Evolutionary conservation across 768 basidiomycete genomes (phyloP), one percentile per base, ranked within the genome.

Genomic region (Pleurotus pulmonarius): DNA sequence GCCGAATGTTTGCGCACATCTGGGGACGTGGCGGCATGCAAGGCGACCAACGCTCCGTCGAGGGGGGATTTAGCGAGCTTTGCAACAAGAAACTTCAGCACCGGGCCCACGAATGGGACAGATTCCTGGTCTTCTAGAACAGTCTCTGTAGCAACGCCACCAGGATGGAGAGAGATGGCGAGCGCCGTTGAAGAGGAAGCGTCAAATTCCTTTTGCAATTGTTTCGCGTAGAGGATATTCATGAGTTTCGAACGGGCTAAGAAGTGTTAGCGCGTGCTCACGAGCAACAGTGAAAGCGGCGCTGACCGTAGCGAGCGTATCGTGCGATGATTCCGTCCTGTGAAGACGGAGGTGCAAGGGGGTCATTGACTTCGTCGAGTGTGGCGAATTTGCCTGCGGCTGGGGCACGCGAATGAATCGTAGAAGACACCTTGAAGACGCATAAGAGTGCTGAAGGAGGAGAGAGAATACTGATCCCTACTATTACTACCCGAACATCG

Each of bases 211-310:
- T 67, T 67, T 40, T 80, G 77, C 22, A 82, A 60, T 59, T 78
- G 75, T 24, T 69, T 70, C 0, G 70, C 69, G 46, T 69, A 79
- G 4, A 80, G 66, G 15, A 72, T 59, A 46, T 69, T 70, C 8
- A 71, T 72, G 25, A 81, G 62, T 60, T 81, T 80, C 24, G 75
- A 69, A 25, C 69, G 63, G 0, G 57, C 79, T 81, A 20, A 26
- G 38, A 18, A 18, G 3, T 13, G 41, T n/a, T 9, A 43, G 15
- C 20, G 15, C 15, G 18, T 4, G 7, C 24, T 18, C 15, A 16
- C 11, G 29, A 24, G 4, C 18, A 5, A 18, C n/a, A n/a, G 20
- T 43, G n/a, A 20, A 49, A 15, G 26, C 8, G 7, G 11, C 8
- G 18, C 24, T 34, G 9, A 59, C 59, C 59, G 16, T 60, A 60